These are phyloP conservation scores for Fusarium albosuccineum DNA, from an alignment of 2,329 filamentous ascomycete genomes.

Conservation along the genomic window DNA sequence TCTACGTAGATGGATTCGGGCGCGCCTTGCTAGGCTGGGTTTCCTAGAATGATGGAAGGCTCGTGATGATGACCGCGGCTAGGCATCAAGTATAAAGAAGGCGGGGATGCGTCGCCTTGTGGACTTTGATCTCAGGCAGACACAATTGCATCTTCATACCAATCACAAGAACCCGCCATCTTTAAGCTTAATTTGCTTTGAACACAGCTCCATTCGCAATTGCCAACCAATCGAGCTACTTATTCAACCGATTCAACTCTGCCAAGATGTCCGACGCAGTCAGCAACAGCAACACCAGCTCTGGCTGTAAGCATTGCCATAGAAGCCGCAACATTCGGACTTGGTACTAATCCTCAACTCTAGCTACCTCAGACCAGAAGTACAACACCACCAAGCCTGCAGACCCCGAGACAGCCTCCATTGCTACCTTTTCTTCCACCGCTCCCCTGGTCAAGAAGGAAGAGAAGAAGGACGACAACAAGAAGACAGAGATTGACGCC, in stretches of 20 bases:
- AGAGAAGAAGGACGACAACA: constrained; percentile 28
- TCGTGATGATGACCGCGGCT: background rate
- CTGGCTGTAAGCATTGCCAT: constrained; percentile 33
- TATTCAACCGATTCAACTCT: background rate
- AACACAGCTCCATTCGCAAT: constrained; percentile 5
- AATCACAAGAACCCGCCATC: constrained; percentile 5
- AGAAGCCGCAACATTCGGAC: background rate
- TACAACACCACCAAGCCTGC: constrained; percentile 22
- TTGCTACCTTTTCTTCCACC: constrained; percentile 44
- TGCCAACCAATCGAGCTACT: background rate
- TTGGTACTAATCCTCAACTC: constrained; percentile 10
- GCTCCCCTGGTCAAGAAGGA: constrained; percentile 41
- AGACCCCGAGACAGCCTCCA: constrained; percentile 45
- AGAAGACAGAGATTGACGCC: constrained; percentile 31
- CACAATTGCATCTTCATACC: constrained; percentile 9
- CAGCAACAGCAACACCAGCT: constrained; percentile 20
- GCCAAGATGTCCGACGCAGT: constrained; percentile 31
- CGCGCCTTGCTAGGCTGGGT: background rate
- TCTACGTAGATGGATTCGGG: background rate
- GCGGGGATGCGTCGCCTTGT: constrained; percentile 1
- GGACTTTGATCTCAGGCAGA: constrained; percentile 27
- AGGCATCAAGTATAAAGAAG: constrained; percentile 40
- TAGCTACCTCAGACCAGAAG: constrained; percentile 28
- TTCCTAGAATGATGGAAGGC: background rate
- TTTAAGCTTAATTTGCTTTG: constrained; percentile 15